Conservation (phyloP, 139 green algal species). For the Ettlia oleoabundans region DNA sequence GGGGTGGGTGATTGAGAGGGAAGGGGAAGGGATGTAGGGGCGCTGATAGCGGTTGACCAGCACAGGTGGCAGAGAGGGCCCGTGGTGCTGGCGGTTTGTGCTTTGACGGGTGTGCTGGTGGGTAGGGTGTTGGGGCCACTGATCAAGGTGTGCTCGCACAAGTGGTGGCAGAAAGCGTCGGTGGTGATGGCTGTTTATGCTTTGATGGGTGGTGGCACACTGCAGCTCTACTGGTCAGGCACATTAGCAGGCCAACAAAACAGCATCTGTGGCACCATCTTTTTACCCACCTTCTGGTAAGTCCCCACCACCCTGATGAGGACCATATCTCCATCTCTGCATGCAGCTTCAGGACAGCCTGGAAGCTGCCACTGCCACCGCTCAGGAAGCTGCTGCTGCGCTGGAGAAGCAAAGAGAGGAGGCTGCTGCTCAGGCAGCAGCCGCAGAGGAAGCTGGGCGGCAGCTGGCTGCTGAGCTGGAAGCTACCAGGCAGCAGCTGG, state of each 20-base stretch:
- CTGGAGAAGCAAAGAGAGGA: neutral
- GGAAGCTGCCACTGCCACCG: neutral
- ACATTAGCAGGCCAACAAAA: too few species aligned
- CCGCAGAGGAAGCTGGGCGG: neutral
- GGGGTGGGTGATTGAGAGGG: neutral
- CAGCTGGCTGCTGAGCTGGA: slow-evolving; percentile 19
- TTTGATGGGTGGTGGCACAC: neutral
- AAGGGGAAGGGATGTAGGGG: too few species aligned
- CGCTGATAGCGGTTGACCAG: too few species aligned
- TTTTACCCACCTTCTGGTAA: too few species aligned
- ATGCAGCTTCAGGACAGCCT: slow-evolving; percentile 29
- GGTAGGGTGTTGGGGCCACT: too few species aligned
- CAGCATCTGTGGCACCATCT: too few species aligned
- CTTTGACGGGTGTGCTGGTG: too few species aligned
- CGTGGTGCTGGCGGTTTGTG: neutral
- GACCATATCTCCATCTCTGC: neutral
- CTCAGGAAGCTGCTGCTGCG: neutral
- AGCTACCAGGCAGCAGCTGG: neutral
- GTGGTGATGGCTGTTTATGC: neutral
- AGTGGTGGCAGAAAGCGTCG: too few species aligned
- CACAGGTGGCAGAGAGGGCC: too few species aligned
- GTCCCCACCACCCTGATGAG: neutral
- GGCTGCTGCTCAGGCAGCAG: neutral
- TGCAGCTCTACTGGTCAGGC: too few species aligned
- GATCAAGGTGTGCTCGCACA: too few species aligned